Base-by-base conservation (phyloP, 108 stramenopile species). In the Cyclotella cryptica region DNA sequence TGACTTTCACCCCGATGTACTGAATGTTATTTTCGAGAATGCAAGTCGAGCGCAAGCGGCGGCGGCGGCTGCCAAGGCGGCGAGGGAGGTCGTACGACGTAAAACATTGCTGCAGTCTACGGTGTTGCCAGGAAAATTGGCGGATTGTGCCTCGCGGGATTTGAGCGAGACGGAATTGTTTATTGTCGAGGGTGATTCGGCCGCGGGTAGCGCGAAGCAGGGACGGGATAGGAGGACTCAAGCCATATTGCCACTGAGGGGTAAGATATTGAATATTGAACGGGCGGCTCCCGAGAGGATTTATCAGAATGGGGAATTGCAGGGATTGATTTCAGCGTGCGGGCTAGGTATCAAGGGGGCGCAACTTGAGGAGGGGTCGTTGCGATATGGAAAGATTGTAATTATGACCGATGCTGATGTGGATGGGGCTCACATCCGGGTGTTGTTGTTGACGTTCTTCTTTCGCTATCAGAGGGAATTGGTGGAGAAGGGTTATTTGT, bases 391-490 rank as follows among this genome's bases (percentile, higher is more conserved):
- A 75, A 82, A 92, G 61, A 92, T 98, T 70, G 85, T 98, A 24
- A 90, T 98, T 72, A 98, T 98, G 97, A 98, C 97, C 6, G 97
- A 98, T 85, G 97, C 97, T 12, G 97, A 98, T 86, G 97, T 98
- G 27, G 97, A 98, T 79, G 97, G 97, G 15, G 92, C 96, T 13
- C 97, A 98, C 77, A 98, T 98, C 80, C 93, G 97, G 19, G 94
- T 96, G n/a, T 83, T 98, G 40, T 72, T 98, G 22, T 79, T 98
- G 71, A 97, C 96, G 10, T 98, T 98, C 69, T 96, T 98, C 79
- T 98, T 86, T 86, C 86, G 97, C 10, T 95, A 95, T 72, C 97
- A 97, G 86, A 69, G 96, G 72, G 93, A 92, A 51, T 83, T 98
- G 35, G 88, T 98, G 21, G 95, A 96, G 66, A 67, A 86, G 10